Percentiles rank a stretch among this genome's conserved stretches.
Conservation (phyloP, 108 stramenopile species). For the Epipyxis sp. region DNA sequence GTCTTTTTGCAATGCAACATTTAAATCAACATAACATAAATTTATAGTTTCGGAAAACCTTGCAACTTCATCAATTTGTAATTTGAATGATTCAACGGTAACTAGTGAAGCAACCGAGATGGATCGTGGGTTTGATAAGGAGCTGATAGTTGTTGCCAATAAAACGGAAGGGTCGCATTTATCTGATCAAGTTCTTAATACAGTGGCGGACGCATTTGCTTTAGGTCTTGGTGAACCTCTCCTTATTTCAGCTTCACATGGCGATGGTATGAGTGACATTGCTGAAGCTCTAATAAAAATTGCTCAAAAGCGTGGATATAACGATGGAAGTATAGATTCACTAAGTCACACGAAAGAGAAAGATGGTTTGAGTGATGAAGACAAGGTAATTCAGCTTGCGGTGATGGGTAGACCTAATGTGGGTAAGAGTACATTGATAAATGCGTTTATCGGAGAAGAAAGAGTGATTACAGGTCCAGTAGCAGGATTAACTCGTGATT, state of each 20-base stretch:
- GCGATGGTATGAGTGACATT: slow-evolving; percentile 48
- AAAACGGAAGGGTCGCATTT: slow-evolving; percentile 37
- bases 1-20: no score
- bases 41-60: no score
- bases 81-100: slow-evolving; percentile 10
- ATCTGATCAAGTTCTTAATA: slow-evolving; percentile 15
- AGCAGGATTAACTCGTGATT: slow-evolving; percentile 84
- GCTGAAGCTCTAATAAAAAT: slow-evolving; percentile 34
- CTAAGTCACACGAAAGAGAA: neutral
- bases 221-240: slow-evolving; percentile 51
- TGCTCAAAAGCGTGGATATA: neutral
- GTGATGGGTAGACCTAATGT: slow-evolving; percentile 82
- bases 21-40: no score
- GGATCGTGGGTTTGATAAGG: slow-evolving; percentile 35
- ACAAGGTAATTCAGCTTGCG: slow-evolving; percentile 51
- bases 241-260: slow-evolving; percentile 47
- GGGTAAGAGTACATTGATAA: slow-evolving; percentile 78
- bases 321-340: neutral
- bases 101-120: slow-evolving; percentile 42
- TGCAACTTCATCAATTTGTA: no score
- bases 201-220: neutral
- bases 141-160: slow-evolving; percentile 48
- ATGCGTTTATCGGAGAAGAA: slow-evolving; percentile 67
- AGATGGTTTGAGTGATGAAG: neutral
- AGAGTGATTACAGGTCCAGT: slow-evolving; percentile 71